A percentile compares a stretch with the other conserved stretches of the same genome.
Evolutionary conservation across 2,329 filamentous ascomycete genomes (phyloP).

Genomic region (Penicillium sp.): DNA sequence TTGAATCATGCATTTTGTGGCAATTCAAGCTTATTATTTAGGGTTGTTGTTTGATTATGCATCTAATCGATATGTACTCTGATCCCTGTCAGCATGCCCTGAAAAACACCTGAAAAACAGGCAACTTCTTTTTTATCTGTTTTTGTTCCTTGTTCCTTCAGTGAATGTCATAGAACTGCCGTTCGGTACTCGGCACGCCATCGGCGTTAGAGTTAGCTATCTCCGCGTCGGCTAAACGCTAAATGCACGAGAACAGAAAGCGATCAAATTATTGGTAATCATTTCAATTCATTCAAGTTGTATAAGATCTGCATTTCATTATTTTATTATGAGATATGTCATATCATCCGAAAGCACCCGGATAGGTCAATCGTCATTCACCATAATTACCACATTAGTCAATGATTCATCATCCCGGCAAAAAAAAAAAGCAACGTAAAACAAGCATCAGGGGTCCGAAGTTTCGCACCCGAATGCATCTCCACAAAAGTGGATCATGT

Average conservation of each 20-base stretch:
- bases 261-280: not conserved
- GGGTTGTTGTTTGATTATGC: not conserved
- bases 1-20: not conserved
- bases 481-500: not conserved
- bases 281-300: not conserved
- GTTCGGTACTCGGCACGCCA: conserved; percentile 19
- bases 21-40: not conserved
- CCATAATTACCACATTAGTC: not conserved
- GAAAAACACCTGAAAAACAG: not conserved
- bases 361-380: not conserved
- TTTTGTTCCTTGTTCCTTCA: not conserved
- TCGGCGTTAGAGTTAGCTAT: conserved; percentile 15
- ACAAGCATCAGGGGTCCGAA: not conserved
- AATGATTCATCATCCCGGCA: not conserved
- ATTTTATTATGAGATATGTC: not conserved
- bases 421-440: not conserved
- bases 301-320: not conserved
- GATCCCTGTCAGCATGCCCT: not conserved
- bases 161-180: not conserved
- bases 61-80: not conserved
- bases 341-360: not conserved
- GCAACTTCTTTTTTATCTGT: not conserved
- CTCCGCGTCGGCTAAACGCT: conserved; percentile 8
- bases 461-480: not conserved
- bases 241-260: not conserved